Evolutionary conservation across 257 asterid genomes (phyloP).

Genomic region (Hygrophila difformis): DNA sequence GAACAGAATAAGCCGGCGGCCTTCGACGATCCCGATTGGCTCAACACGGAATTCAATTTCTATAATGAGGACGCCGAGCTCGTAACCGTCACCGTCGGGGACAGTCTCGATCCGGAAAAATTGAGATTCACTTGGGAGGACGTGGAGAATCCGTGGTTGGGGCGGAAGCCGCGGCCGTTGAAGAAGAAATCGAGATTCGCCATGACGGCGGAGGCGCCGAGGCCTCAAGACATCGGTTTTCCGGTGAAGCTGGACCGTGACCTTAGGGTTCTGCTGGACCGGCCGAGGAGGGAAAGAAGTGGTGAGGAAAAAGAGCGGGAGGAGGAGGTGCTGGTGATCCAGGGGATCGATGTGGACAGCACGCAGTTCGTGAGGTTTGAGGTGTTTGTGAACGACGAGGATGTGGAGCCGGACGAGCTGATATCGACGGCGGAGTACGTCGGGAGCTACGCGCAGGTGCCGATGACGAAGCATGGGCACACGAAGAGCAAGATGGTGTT

Average conservation of each 20-base stretch:
- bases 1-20: constrained; percentile 24
- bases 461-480: constrained; percentile 25
- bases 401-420: constrained; percentile 23
- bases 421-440: constrained; percentile 44
- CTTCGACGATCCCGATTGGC: constrained; percentile 22
- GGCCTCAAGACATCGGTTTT: no score
- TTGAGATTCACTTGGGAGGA: constrained; percentile 34
- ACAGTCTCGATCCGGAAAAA: constrained; percentile 17
- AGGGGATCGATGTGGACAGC: constrained; percentile 18
- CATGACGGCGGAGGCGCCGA: neutral
- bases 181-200: constrained; percentile 9
- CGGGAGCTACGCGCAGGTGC: constrained; percentile 41
- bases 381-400: constrained; percentile 45
- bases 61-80: constrained; percentile 38
- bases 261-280: constrained; percentile 20
- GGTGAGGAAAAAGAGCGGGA: constrained; percentile 23
- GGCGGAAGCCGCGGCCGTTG: constrained; percentile 24
- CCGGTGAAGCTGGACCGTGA: constrained; percentile 26
- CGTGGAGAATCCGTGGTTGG: constrained; percentile 35
- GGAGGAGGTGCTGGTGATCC: constrained; percentile 27
- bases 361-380: constrained; percentile 34
- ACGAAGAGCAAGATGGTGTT: constrained; percentile 11
- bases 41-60: constrained; percentile 42
- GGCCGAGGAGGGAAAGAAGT: no score
- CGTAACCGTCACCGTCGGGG: constrained; percentile 31